Evolutionary conservation across 202 grass and related monocot species (phyloP).

Genomic region (Schoenoplectus triqueter): DNA sequence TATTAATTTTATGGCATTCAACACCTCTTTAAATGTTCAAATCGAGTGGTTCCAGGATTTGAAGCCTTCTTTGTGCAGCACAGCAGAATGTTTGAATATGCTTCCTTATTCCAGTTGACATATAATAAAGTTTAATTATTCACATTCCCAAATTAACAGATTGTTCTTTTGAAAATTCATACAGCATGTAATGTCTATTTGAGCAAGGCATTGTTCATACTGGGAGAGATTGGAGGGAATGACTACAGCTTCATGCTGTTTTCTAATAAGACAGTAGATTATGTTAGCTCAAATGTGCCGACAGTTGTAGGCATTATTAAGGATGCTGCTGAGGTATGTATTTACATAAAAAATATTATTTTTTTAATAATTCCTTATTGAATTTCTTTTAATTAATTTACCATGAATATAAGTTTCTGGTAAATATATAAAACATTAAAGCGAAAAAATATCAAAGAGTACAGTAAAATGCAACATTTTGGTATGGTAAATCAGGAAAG

Average conservation of each 20-base stretch:
- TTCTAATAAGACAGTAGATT: slow-evolving; percentile 16
- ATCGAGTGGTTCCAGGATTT: slow-evolving; percentile 53
- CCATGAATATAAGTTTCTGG: no score
- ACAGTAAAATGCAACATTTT: background rate
- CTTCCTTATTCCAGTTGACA: background rate
- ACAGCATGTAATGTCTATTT: slow-evolving; percentile 70
- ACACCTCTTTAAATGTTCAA: slow-evolving; percentile 53
- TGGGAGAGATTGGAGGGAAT: slow-evolving; percentile 89
- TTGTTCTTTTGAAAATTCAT: background rate
- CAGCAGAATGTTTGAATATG: slow-evolving; percentile 28
- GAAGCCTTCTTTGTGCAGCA: slow-evolving; percentile 50
- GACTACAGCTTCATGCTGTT: slow-evolving; percentile 49
- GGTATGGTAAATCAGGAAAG: background rate
- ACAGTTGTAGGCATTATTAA: slow-evolving; percentile 41
- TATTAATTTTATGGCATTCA: background rate
- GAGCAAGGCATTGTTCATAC: slow-evolving; percentile 66
- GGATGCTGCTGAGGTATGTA: slow-evolving; percentile 48
- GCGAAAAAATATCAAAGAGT: no score
- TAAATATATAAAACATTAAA: no score
- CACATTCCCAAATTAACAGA: background rate
- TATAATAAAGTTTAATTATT: background rate
- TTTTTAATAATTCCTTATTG: background rate
- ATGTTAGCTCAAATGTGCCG: slow-evolving; percentile 43
- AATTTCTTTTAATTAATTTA: background rate
- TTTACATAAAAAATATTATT: background rate